Base-by-base conservation (phyloP, 2,329 filamentous ascomycete genomes). In the Paecilomyces dactylethromorphus region DNA sequence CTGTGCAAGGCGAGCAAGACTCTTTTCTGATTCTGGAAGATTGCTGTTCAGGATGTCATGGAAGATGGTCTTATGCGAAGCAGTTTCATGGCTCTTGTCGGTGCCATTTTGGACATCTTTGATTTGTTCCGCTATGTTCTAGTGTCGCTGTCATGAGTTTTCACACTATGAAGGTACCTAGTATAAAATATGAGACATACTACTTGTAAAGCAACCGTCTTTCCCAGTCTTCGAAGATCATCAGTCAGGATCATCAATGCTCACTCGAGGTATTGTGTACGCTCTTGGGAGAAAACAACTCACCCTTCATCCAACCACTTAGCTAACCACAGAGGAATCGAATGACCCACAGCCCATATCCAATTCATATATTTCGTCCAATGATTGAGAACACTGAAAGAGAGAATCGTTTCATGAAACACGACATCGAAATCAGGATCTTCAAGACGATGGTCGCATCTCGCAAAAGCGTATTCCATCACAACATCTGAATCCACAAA, bases 21-120 rank as follows among this genome's bases (percentile, higher is more conserved):
- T 62, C 58, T 72, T 73, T 56, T 74, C 71, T 12, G 58, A 50
- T 3, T 63, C 59, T 6, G 71, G 69, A 3, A 74, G 66, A 35
- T 67, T 62, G 49, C 59, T 61, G 35, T 55, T 57, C 21, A 59
- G 57, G n/a, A 61, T 51, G 50, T 67, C 67, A 58, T 70, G 65
- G 58, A 73, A 68, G 54, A 76, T 65, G 8, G 72, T 75, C 26
- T 29, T 52, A 21, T 52, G 22, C 4, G 50, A 52, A n/a, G n/a
- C 50, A 13, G n/a, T 33, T 29, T 22, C 31, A 15, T 59, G 60
- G 33, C 65, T 64, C 26, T 56, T 56, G 22, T 52, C 13, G 24
- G 45, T 50, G 51, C 53, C 29, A 35, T 59, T 63, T 50, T 57
- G 50, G 54, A 39, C 39, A n/a, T 54, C 50, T 39, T 64, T 58